Evolutionary conservation across 106 monocot genomes (phyloP).

Genomic region (Xerophyta viscosa): DNA sequence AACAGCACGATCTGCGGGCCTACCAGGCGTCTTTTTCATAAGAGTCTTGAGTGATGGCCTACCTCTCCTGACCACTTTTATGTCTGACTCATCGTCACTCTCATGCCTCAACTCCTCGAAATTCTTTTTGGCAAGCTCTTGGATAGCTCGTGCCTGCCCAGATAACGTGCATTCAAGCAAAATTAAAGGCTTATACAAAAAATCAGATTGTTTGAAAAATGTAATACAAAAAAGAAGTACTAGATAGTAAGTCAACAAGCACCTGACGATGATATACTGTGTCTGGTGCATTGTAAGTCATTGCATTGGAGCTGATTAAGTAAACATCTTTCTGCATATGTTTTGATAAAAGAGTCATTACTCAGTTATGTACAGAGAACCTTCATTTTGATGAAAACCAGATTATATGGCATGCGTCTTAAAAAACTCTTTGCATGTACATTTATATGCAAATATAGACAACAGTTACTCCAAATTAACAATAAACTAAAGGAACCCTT

Average conservation of each 20-base stretch:
- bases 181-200: no score
- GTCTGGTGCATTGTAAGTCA: constrained; percentile 77
- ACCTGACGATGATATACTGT: constrained; percentile 90
- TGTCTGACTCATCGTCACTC: constrained; percentile 47
- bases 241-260: background rate
- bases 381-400: background rate
- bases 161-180: no score
- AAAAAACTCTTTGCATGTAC: no score
- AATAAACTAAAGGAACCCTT: no score
- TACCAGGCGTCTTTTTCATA: constrained; percentile 23
- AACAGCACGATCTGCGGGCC: constrained; percentile 26
- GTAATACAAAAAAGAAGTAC: no score
- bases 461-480: no score
- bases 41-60: constrained; percentile 36
- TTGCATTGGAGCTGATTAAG: constrained; percentile 83
- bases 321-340: constrained; percentile 66
- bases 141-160: constrained; percentile 50
- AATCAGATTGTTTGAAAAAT: no score
- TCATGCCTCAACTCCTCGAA: constrained; percentile 67
- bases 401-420: background rate
- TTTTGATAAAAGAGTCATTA: background rate
- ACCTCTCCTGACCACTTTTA: constrained; percentile 36
- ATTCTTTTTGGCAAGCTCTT: constrained; percentile 70
- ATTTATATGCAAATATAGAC: no score
- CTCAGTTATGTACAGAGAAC: background rate